phyloP scores from a whole-genome alignment of 2,329 filamentous ascomycete genomes.

The Byssochlamys sp. region DNA sequence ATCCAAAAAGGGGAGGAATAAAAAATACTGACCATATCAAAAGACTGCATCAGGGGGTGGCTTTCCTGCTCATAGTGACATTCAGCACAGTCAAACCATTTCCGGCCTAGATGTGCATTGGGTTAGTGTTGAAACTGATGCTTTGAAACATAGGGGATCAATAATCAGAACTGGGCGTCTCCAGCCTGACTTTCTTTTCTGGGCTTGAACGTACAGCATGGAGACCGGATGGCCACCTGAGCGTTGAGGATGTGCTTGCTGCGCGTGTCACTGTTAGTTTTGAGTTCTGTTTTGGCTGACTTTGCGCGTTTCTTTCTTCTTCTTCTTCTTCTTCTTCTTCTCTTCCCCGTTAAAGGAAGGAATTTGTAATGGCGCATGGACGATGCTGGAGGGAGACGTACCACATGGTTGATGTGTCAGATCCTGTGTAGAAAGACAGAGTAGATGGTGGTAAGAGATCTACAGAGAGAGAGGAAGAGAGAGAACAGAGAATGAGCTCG shows the following conservation, averaged over 20 bases:
- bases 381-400: neutral
- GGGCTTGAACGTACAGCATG: conserved; percentile 63
- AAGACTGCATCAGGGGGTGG: conserved; percentile 64
- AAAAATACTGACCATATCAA: conserved; percentile 59
- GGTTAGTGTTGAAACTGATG: neutral
- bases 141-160: conserved; percentile 1
- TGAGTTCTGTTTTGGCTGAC: too few species aligned
- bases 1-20: neutral
- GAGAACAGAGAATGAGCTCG: too few species aligned
- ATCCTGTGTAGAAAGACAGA: neutral
- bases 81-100: conserved; percentile 98
- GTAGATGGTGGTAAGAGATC: neutral
- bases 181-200: neutral
- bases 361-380: neutral
- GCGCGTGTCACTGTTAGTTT: neutral
- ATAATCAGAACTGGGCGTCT: neutral
- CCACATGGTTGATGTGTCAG: neutral
- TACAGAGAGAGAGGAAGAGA: neutral
- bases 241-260: conserved; percentile 98
- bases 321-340: neutral
- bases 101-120: conserved; percentile 52
- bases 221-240: conserved; percentile 88
- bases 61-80: conserved; percentile 76
- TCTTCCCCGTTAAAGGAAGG: neutral
- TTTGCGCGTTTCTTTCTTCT: neutral